Percentiles rank a stretch among this genome's conserved stretches.
Conservation (phyloP, 306 rosid species). For the Pterocarpus santalinus region DNA sequence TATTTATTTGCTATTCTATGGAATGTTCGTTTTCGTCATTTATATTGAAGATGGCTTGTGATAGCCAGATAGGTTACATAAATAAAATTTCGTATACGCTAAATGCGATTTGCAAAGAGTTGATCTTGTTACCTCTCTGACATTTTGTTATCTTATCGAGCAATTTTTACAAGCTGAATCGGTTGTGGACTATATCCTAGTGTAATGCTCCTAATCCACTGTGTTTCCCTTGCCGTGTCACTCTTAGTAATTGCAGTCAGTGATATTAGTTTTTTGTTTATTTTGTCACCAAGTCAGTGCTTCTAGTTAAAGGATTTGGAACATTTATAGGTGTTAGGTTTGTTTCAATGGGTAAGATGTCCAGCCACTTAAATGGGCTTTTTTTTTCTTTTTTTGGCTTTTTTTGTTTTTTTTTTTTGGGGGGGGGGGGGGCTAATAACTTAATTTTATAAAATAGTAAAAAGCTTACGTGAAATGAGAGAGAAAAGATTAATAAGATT, state of each 20-base stretch:
- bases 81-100: not conserved
- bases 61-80: too few relatives aligned
- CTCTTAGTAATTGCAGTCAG: too few relatives aligned
- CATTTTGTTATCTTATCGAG: not conserved
- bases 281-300: not conserved
- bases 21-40: not conserved
- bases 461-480: too few relatives aligned
- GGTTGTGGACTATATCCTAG: not conserved
- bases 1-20: slow-evolving; percentile 9
- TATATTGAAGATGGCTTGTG: too few relatives aligned
- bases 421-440: too few relatives aligned
- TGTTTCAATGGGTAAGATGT: not conserved
- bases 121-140: not conserved
- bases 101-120: not conserved
- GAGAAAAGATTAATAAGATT: too few relatives aligned
- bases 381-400: too few relatives aligned
- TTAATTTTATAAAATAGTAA: too few relatives aligned
- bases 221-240: too few relatives aligned
- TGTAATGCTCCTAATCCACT: not conserved
- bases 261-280: too few relatives aligned
- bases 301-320: not conserved
- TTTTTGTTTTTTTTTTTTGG: too few relatives aligned
- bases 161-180: not conserved
- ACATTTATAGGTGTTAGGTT: not conserved
- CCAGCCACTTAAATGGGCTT: too few relatives aligned